phyloP scores from a whole-genome alignment of 2,329 filamentous ascomycete species.

The Trichoderma aggressivum region DNA sequence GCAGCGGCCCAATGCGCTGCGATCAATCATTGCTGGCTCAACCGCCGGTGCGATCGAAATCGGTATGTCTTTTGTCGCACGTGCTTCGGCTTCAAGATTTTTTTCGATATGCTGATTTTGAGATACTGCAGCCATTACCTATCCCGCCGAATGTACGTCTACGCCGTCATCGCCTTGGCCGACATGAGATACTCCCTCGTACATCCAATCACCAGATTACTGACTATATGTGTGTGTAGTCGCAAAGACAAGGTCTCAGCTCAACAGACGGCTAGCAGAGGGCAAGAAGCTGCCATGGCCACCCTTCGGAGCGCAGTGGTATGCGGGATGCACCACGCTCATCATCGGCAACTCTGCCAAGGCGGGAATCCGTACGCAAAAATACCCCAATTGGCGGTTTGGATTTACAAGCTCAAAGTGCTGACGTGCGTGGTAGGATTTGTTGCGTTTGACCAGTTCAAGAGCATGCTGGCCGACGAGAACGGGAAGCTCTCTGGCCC shows the following conservation, averaged over 20 bases:
- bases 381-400: neutral
- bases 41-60: conserved; percentile 96
- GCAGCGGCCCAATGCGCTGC: conserved; percentile 69
- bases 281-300: conserved; percentile 92
- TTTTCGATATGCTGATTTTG: neutral
- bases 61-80: conserved; percentile 49
- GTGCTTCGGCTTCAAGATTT: neutral
- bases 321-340: conserved; percentile 93
- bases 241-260: conserved; percentile 90
- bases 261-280: conserved; percentile 78
- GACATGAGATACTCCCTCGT: neutral
- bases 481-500: conserved; percentile 88
- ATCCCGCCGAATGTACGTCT: conserved; percentile 81
- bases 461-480: conserved; percentile 73
- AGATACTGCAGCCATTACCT: conserved; percentile 67
- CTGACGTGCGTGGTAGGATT: conserved; percentile 48
- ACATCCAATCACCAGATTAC: neutral
- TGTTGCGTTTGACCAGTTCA: conserved; percentile 95
- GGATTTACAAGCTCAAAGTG: neutral
- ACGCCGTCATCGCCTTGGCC: neutral
- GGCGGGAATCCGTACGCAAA: conserved; percentile 77
- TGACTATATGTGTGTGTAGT: conserved; percentile 47
- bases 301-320: conserved; percentile 91
- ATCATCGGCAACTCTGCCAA: conserved; percentile 97
- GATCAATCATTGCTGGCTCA: conserved; percentile 87